These are phyloP conservation scores for Termitomyces sp. DNA, from an alignment of 768 basidiomycete genomes.

Conservation along the genomic window DNA sequence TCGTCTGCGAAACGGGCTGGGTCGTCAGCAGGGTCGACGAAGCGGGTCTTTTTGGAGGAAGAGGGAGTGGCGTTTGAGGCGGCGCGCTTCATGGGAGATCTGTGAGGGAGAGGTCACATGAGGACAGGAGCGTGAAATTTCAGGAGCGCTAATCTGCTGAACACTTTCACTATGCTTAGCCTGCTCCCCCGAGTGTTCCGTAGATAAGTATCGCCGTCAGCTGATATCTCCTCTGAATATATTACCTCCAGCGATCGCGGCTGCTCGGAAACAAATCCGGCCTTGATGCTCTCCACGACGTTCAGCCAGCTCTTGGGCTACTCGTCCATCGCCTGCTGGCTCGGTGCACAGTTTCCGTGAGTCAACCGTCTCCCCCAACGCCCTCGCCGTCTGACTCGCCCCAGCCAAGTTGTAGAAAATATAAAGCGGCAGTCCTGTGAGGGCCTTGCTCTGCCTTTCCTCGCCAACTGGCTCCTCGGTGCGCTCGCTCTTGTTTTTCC, in stretches of 20 bases:
- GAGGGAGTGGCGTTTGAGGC: conserved; percentile 30
- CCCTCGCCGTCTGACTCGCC: background rate
- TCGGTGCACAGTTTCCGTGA: conserved; percentile 88
- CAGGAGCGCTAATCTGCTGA: too few species aligned
- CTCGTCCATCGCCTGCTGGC: conserved; percentile 74
- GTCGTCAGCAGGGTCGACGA: conserved; percentile 75
- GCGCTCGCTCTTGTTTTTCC: conserved; percentile 21
- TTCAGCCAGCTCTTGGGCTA: conserved; percentile 71
- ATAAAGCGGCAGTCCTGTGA: conserved; percentile 74
- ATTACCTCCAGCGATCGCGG: too few species aligned
- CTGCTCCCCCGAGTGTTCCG: too few species aligned
- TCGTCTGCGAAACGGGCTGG: conserved; percentile 75
- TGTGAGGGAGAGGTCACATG: conserved; percentile 11
- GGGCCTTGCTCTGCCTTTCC: conserved; percentile 89
- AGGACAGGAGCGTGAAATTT: too few species aligned
- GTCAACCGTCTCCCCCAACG: conserved; percentile 27
- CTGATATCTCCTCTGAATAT: background rate
- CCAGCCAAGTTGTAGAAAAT: conserved; percentile 85
- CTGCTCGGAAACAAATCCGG: too few species aligned
- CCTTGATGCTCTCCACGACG: conserved; percentile 28
- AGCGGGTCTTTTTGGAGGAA: conserved; percentile 64
- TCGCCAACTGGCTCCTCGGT: conserved; percentile 93
- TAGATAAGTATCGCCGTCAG: background rate
- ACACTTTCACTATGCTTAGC: too few species aligned
- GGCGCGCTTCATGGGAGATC: conserved; percentile 33